These are phyloP conservation scores for Mucor saturninus DNA, from an alignment of 371 early-diverging fungal species.

Conservation along the genomic window DNA sequence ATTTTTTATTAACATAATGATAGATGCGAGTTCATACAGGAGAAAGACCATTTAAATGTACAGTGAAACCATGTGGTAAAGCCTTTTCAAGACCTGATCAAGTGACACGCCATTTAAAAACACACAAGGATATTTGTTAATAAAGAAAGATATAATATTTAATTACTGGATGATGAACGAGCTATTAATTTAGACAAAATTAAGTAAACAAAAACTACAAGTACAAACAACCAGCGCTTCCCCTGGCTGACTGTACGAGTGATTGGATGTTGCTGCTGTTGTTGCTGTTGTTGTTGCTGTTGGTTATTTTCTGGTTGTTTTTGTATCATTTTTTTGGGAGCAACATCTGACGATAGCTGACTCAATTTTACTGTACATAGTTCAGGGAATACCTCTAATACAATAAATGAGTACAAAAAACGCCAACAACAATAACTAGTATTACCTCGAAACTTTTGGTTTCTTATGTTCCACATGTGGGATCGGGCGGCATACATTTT, in stretches of 20 bases:
- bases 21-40: conserved; percentile 73
- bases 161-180: conserved; percentile 33
- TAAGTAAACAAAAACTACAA: conserved; percentile 60
- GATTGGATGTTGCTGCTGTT: conserved; percentile 24
- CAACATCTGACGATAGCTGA: conserved; percentile 16
- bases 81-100: conserved; percentile 76
- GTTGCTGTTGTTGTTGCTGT: conserved; percentile 16
- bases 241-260: conserved; percentile 50
- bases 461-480: conserved; percentile 78
- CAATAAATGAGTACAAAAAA: neutral
- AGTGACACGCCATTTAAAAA: conserved; percentile 60
- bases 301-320: conserved; percentile 5
- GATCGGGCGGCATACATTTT: conserved; percentile 77
- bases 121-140: conserved; percentile 30
- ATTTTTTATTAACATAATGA: conserved; percentile 2
- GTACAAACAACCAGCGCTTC: conserved; percentile 61
- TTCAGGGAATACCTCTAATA: conserved; percentile 77
- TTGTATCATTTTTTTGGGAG: conserved; percentile 7
- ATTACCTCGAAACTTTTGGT: conserved; percentile 77
- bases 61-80: conserved; percentile 66
- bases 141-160: neutral
- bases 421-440: neutral
- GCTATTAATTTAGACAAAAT: conserved; percentile 48
- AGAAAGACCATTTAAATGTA: conserved; percentile 69
- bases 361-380: conserved; percentile 56